Evolutionary conservation across 768 basidiomycete species (phyloP), one percentile per base, ranked within the genome.

Genomic region (Crassisporium funariophilum): DNA sequence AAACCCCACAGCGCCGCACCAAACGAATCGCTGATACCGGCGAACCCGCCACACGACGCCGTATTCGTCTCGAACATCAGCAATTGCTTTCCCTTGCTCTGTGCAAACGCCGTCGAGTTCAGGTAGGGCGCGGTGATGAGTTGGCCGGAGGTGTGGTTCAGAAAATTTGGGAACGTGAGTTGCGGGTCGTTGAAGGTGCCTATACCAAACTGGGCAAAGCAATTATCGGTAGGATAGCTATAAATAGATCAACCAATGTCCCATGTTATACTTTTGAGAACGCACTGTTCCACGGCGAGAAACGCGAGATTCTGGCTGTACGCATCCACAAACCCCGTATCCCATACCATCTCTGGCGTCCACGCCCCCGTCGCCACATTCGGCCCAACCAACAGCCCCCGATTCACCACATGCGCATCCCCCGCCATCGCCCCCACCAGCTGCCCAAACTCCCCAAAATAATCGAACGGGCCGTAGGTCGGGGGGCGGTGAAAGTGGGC

Each of bases 51-150:
- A 61, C 85, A 86, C 22, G 79, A 81, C 1, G 82, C 84, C 0
- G 81, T 80, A 55, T 86, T 86, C 10, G 82, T 85, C 64, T 88
- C 86, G 52, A 86, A 75, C 83, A 87, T 84, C 42, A 84, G 54
- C 24, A 86, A 62, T 15, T 73, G 72, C 52, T 78, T 75, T 2
- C 65, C 61, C 24, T 66, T 65, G 0, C 59, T 60, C 44, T 71
- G 68, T 1, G 81, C 79, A 13, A 70, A 70, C 38, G 49, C 50
- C 0, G 80, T 72, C 1, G 79, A 76, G 44, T 69, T 73, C 12
- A 82, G 54, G 62, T 87, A 91, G 9, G 69, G 68, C 0, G 55
- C 49, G 15, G 84, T 73, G 21, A 90, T 66, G 19, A 51, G 60
- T 38, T 70, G 64, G 0, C 78, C 79, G 2, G 82, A 69, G 2